Base-by-base conservation (phyloP, 2,329 filamentous ascomycete species). In the Fusarium metavorans region DNA sequence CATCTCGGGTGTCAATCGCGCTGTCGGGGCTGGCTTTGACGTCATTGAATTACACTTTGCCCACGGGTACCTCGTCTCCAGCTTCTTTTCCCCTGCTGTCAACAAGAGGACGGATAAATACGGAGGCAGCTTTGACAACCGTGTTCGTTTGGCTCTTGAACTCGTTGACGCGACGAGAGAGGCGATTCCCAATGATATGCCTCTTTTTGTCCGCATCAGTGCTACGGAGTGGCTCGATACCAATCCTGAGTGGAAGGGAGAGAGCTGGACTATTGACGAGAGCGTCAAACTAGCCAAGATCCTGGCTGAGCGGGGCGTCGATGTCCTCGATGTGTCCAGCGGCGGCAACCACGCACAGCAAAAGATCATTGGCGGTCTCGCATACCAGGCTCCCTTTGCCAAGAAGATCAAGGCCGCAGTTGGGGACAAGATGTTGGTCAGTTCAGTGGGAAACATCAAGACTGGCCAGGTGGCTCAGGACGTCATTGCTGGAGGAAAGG, bases 221-320 rank as follows among this genome's bases (percentile, higher is more conserved):
- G 92, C 92, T 0, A 92, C 91, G 0, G 94, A 96, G 78, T 95
- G 92, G 92, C 87, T 95, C 0, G 92, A 95, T 68, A 85, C 88
- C 67, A 87, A 88, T 58, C 86, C 86, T 1, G 85, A 86, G 10
- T 87, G 85, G 39, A 81, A 86, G 23, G 84, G 86, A 13, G 88
- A 91, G 74, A 90, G 88, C 77, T 97, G 94, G 94, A 92, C 88
- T 0, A 75, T 90, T 3, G 87, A 91, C 18, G 88, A 96, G 64
- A 91, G 90, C 0, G 86, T 90, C 34, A 85, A 85, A 58, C 87
- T 97, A 2, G 92, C 93, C 0, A 80, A 86, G 54, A 83, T 92
- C 0, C 84, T 97, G 0, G 91, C 91, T 0, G 88, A 90, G 2
- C 85, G 83, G 14, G 94, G 94, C 3, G 90, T 96, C 4, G 94